Evolutionary conservation across 768 basidiomycete genomes (phyloP), one percentile per base, ranked within the genome.

Genomic region (Hydnomerulius pinastri): DNA sequence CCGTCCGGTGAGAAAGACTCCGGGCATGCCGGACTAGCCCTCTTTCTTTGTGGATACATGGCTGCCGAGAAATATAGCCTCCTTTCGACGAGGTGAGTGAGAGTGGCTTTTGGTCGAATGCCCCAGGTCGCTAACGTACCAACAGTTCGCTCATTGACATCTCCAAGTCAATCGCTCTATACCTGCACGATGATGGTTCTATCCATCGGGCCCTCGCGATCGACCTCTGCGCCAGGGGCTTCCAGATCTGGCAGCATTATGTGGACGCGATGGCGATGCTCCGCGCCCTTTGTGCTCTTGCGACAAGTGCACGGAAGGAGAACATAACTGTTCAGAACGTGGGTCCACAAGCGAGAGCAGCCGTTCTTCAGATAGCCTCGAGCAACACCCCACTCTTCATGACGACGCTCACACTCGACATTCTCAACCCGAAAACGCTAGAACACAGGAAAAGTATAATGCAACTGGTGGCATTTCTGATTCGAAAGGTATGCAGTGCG

Each of bases 171-270:
- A 81, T 98, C 47, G 75, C 79, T 1, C 57, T 86, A 8, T 94
- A 87, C 60, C 75, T 99, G 11, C 79, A 91, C 46, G 86, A 91
- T 51, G 84, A 87, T 42, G 72, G 77, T 6, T 83, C 85, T 0
- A 74, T 74, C 1, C 81, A 90, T 64, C 75, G 86, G 6, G 74
- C 82, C 4, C 74, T 94, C 11, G 92, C 90, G 0, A 85, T 97
- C 55, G 96, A 98, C 61, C 75, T 98, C 9, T 93, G 91, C 59
- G 86, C 90, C 2, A 84, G 90, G 38, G 96, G 96, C 0, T 98
- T 98, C 64, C 80, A 87, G 38, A 83, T 95, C 42, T 98, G 95
- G 94, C 93, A 97, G 62, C 85, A 92, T 57, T 93, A 94, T 58
- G 78, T 94, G 50, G 94, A 98, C 57, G 83, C 93, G 0, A 88